Conservation (phyloP, 129 eudicot genomes). For the Chrysanthemum lavandulifolium region DNA sequence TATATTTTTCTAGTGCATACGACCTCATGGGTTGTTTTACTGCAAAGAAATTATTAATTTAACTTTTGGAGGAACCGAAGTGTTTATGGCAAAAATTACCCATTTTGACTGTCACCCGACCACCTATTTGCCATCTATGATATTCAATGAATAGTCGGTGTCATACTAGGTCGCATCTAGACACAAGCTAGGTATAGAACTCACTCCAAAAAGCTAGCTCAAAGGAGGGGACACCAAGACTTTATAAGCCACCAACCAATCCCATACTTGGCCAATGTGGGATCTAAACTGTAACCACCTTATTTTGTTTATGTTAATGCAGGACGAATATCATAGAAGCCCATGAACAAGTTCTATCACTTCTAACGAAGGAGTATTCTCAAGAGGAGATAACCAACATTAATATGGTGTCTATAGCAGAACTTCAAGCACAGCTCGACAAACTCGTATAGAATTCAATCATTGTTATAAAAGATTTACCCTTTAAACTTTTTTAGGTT, state of each 20-base stretch:
- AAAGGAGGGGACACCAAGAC: too few species aligned
- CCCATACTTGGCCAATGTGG: too few species aligned
- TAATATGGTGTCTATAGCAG: constrained; percentile 65
- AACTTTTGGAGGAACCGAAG: too few species aligned
- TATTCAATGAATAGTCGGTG: neutral
- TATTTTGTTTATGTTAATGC: constrained; percentile 22
- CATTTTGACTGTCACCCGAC: too few species aligned
- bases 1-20: neutral
- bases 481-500: neutral
- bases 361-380: constrained; percentile 69
- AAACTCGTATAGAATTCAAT: constrained; percentile 37
- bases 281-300: too few species aligned
- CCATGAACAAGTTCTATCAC: constrained; percentile 62
- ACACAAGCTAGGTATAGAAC: too few species aligned
- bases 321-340: constrained; percentile 96
- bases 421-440: constrained; percentile 81
- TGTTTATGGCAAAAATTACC: too few species aligned
- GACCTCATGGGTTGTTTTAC: neutral
- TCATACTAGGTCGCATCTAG: neutral
- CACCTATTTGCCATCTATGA: too few species aligned
- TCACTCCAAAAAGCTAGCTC: too few species aligned
- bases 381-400: constrained; percentile 59
- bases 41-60: too few species aligned
- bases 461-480: neutral
- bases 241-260: too few species aligned